A percentile compares a stretch with the other conserved stretches of the same genome.
These are phyloP conservation scores for Triticum turgidum DNA, from an alignment of 176 grass and related monocot species.

Conservation along the genomic window DNA sequence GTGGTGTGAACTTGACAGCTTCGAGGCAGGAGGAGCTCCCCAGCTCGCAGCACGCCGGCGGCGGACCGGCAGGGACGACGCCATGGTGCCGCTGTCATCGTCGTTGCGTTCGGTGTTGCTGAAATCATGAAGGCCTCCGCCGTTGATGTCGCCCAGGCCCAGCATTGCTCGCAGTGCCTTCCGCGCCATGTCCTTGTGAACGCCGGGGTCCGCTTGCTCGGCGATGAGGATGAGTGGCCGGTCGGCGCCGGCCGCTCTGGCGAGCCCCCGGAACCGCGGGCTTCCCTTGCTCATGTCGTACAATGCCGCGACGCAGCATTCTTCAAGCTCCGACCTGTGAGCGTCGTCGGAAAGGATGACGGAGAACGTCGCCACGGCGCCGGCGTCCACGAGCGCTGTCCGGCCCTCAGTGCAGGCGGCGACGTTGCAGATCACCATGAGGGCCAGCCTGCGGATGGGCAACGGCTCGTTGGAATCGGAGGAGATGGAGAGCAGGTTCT, in stretches of 20 bases:
- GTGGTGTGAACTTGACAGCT: constrained; percentile 40
- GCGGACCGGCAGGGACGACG: constrained; percentile 40
- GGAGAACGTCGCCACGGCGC: constrained; percentile 40
- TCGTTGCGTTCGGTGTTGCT: constrained; percentile 19
- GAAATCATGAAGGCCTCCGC: neutral
- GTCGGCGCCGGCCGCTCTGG: constrained; percentile 62
- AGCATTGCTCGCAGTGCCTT: constrained; percentile 46
- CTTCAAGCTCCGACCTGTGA: constrained; percentile 22
- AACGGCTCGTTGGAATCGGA: constrained; percentile 11
- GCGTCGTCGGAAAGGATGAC: constrained; percentile 35
- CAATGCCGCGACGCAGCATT: constrained; percentile 59
- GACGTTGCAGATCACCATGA: constrained; percentile 80
- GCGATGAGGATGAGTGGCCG: constrained; percentile 53
- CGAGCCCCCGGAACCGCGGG: constrained; percentile 67
- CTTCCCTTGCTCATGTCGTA: constrained; percentile 78
- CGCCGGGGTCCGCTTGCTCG: constrained; percentile 5
- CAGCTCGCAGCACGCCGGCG: constrained; percentile 36
- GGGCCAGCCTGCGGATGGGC: constrained; percentile 49
- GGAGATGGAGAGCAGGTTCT: neutral
- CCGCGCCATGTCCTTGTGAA: constrained; percentile 63
- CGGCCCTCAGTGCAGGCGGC: constrained; percentile 57
- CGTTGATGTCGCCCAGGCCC: constrained; percentile 1
- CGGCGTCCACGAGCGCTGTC: constrained; percentile 64
- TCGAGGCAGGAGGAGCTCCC: constrained; percentile 17
- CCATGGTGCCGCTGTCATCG: constrained; percentile 19